Base-by-base conservation (phyloP, 371 early-diverging fungal genomes). In the Mycotypha africana region DNA sequence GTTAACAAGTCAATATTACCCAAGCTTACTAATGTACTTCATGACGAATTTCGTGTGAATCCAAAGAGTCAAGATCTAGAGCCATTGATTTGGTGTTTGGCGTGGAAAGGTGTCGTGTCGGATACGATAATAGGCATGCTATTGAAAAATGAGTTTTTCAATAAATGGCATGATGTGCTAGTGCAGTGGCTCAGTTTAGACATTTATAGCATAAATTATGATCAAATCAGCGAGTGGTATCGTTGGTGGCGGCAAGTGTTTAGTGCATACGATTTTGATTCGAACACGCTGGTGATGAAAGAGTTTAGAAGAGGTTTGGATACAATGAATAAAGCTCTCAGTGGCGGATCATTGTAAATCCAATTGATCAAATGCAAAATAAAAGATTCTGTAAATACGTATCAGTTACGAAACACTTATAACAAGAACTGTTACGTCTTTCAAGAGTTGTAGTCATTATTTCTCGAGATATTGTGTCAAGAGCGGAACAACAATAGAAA, bases 81-180 rank as follows among this genome's bases (percentile, higher is more conserved):
- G 24, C 76, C 82, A 0, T 54, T 87, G 10, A 53, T 75, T 8
- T 73, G 76, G 65, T 76, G 85, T 6, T 44, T 90, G 30, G 65
- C 70, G 4, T 93, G 90, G 90, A 54, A 74, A 23, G 47, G 55
- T n/a, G 32, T 82, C 26, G 52, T 91, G 17, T 68, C 82, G 0
- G 55, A 68, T 7, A 65, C 68, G 1, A 57, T 79, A 0, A 56
- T 87, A 41, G 73, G 73, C 1, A 72, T 80, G 28, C 51, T 89
- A n/a, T 44, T 91, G 7, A 84, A 82, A 44, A 79, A 84, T 26
- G 90, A 88, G 47, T 84, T 93, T 53, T 90, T 91, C 49, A 73
- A 23, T 77, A 56, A 68, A 30, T 92, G 91, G 91, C 65, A 87
- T 4, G 55, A 65, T 1, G 60, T 72, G 2, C 60, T 91, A 8